Percentiles rank a stretch among this genome's conserved stretches.
Evolutionary conservation across 257 asterid species (phyloP).

Genomic region (Solanum sparsipilum): DNA sequence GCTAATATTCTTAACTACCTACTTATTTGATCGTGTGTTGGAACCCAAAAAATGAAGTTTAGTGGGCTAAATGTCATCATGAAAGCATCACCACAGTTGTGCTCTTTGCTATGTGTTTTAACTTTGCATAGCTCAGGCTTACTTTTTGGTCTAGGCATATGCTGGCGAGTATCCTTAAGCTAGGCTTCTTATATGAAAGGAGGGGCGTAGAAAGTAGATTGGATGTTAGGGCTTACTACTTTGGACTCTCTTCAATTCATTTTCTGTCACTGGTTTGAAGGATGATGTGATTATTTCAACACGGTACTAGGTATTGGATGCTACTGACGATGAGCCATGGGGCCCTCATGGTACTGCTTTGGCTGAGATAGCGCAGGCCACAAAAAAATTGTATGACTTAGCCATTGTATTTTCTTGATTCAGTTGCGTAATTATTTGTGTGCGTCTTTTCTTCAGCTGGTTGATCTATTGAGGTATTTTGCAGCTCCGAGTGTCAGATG

Average conservation of each 20-base stretch:
- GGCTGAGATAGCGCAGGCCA: slow-evolving; percentile 91
- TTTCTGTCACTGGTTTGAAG: not conserved
- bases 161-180: not conserved
- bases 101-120: not conserved
- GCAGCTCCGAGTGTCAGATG: slow-evolving; percentile 87
- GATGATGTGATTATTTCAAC: not conserved
- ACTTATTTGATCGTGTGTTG: not conserved
- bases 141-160: not conserved
- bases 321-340: slow-evolving; percentile 97
- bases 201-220: not conserved
- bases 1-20: not conserved
- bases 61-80: not conserved
- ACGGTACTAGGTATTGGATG: slow-evolving; percentile 66
- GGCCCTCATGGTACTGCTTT: slow-evolving; percentile 96
- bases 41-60: not conserved
- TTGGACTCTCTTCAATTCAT: not conserved
- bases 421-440: not conserved
- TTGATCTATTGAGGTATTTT: slow-evolving; percentile 27
- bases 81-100: not conserved
- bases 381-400: slow-evolving; percentile 65
- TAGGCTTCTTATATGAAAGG: not conserved
- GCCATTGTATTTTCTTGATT: not conserved
- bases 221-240: not conserved
- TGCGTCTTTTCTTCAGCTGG: not conserved
- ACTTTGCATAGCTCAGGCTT: not conserved